Conservation (phyloP, 345 rosid species). For the Dipteronia sinensis region DNA sequence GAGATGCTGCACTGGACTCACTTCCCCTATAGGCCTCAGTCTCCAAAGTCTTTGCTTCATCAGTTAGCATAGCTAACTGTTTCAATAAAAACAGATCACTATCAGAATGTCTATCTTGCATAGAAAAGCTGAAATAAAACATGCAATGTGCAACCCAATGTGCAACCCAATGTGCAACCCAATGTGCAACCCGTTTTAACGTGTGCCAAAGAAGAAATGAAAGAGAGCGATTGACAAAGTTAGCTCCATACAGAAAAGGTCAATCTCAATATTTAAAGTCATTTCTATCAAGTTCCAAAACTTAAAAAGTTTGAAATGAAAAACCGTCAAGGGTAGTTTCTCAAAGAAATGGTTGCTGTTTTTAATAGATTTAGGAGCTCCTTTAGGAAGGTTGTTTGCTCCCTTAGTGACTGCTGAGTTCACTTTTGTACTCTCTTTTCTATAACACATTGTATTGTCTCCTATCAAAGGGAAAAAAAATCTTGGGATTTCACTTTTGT, state of each 20-base stretch:
- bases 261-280: not conserved
- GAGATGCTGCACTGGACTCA: slow-evolving; percentile 42
- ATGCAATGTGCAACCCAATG: not conserved
- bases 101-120: not conserved
- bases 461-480: not conserved
- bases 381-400: not conserved
- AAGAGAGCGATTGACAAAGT: not conserved
- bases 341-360: not conserved
- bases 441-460: not conserved
- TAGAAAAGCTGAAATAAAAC: not conserved
- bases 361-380: not conserved
- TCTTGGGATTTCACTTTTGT: not conserved
- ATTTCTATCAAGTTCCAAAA: not conserved
- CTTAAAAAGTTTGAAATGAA: not conserved
- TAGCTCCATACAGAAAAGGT: not conserved
- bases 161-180: no score
- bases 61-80: slow-evolving; percentile 61
- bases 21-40: slow-evolving; percentile 43
- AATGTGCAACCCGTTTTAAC: slow-evolving; percentile 5
- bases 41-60: slow-evolving; percentile 72
- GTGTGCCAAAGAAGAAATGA: not conserved
- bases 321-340: not conserved
- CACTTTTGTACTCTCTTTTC: not conserved
- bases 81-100: slow-evolving; percentile 17
- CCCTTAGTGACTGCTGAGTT: not conserved